Evolutionary conservation across 768 basidiomycete genomes (phyloP).

Genomic region (Leucocoprinus birnbaumii): DNA sequence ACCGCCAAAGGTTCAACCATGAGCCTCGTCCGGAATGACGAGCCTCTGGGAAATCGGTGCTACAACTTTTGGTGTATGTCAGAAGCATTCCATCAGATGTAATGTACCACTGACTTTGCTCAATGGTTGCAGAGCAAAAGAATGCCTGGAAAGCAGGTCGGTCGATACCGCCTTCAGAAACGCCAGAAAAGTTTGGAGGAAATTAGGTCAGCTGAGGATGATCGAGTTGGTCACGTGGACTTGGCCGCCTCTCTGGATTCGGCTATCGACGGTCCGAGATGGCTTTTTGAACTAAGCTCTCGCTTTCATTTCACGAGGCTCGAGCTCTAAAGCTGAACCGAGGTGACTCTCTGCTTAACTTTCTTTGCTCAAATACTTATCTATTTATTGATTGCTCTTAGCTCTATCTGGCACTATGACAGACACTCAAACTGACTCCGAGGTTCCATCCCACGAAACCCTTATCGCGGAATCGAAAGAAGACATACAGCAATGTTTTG

Average conservation of each 20-base stretch:
- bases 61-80: background rate
- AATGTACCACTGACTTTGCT: slow-evolving; percentile 18
- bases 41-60: slow-evolving; percentile 15
- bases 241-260: background rate
- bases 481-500: slow-evolving; percentile 65
- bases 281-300: too few relatives aligned
- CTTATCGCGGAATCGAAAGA: slow-evolving; percentile 40
- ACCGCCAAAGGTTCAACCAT: slow-evolving; percentile 67
- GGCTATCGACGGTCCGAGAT: too few relatives aligned
- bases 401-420: background rate
- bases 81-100: background rate
- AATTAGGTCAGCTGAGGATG: background rate
- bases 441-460: slow-evolving; percentile 53
- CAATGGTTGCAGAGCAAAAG: slow-evolving; percentile 10
- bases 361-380: too few relatives aligned
- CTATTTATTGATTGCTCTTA: background rate
- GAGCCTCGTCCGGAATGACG: slow-evolving; percentile 24
- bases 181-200: slow-evolving; percentile 3
- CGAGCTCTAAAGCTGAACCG: too few relatives aligned
- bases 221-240: background rate
- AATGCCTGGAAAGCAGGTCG: background rate
- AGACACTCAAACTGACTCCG: background rate
- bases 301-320: too few relatives aligned
- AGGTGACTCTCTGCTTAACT: too few relatives aligned
- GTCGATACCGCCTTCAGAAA: background rate